These are phyloP conservation scores for Udeniomyces megalosporus DNA, from an alignment of 768 basidiomycete species.

Conservation along the genomic window DNA sequence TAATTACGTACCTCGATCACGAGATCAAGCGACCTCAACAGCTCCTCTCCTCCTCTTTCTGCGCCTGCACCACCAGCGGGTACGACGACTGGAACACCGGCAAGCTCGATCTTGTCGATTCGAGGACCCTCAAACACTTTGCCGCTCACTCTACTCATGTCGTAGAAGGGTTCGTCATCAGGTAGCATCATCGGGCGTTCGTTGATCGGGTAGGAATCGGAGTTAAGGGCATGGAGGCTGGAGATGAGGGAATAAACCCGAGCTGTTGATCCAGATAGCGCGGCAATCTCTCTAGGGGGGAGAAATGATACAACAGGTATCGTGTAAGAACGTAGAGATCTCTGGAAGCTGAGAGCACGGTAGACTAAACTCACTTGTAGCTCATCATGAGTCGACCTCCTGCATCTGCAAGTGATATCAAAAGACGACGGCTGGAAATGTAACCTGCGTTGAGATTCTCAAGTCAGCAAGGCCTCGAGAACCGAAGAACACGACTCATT, in stretches of 20 bases:
- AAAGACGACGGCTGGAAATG: conserved; percentile 77
- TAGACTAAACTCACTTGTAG: background rate
- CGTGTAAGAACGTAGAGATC: too few relatives aligned
- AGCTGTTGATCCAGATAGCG: conserved; percentile 84
- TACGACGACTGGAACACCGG: conserved; percentile 33
- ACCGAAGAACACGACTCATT: background rate
- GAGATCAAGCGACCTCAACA: conserved; percentile 57
- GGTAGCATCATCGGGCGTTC: conserved; percentile 34
- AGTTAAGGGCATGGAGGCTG: conserved; percentile 53
- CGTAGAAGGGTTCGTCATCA: conserved; percentile 37
- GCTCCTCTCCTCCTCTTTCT: conserved; percentile 33
- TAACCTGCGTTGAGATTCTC: conserved; percentile 40
- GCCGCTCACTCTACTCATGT: conserved; percentile 49
- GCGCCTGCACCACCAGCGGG: conserved; percentile 32
- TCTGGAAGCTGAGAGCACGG: too few relatives aligned
- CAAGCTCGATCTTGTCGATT: conserved; percentile 24
- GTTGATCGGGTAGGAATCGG: conserved; percentile 30
- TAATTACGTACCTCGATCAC: conserved; percentile 31
- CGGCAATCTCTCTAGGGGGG: conserved; percentile 84
- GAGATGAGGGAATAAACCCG: conserved; percentile 77
- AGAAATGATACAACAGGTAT: too few relatives aligned
- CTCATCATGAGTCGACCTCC: conserved; percentile 77
- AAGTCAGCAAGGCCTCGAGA: background rate
- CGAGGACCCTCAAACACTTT: conserved; percentile 41
- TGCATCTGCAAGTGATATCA: conserved; percentile 89